Evolutionary conservation across 2,329 filamentous ascomycete genomes (phyloP).

Genomic region (Myriosclerotinia duriaeana): DNA sequence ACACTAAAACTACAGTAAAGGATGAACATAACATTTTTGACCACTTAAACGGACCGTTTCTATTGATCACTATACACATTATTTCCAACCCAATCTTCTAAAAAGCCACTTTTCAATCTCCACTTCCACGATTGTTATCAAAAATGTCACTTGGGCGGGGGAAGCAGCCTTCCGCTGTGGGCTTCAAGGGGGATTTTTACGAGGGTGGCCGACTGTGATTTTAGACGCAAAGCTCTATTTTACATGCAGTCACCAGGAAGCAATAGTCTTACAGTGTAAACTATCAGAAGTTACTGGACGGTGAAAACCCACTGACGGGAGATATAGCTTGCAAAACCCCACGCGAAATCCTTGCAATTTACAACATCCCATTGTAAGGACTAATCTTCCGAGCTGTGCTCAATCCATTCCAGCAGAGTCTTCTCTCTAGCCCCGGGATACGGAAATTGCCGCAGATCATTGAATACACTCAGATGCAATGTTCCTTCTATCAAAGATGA

Average conservation of each 20-base stretch:
- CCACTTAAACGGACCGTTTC: too few relatives aligned
- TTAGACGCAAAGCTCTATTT: background rate
- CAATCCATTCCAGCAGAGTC: background rate
- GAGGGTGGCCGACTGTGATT: background rate
- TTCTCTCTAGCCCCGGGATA: background rate
- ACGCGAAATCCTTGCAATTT: too few relatives aligned
- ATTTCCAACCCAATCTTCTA: background rate
- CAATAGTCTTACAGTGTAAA: background rate
- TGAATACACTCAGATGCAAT: background rate
- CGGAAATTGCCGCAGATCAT: background rate
- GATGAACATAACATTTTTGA: background rate
- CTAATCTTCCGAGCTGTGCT: background rate
- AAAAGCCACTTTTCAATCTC: background rate
- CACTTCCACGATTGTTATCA: background rate
- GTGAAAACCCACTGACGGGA: background rate
- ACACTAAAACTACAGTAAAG: background rate
- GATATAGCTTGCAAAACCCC: background rate
- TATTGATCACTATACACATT: background rate
- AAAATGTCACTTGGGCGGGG: background rate
- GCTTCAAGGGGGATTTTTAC: background rate
- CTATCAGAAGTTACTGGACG: constrained; percentile 3
- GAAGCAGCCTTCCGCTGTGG: background rate
- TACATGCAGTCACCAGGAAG: constrained; percentile 1
- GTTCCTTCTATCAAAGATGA: background rate
- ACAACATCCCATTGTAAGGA: background rate